phyloP scores from a whole-genome alignment of 306 rosid genomes.

The Cyamopsis tetragonoloba region DNA sequence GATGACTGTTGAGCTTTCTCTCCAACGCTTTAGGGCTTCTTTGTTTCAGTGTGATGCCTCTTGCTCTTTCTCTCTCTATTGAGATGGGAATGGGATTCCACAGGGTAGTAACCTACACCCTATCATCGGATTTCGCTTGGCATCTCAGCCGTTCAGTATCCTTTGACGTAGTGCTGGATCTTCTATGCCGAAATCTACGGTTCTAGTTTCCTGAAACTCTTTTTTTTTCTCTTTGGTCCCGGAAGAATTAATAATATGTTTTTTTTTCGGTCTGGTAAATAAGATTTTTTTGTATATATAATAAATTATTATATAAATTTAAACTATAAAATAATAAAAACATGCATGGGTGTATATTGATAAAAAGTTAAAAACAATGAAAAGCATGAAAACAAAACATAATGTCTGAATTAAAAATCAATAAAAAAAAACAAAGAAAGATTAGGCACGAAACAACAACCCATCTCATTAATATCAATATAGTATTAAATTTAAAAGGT shows the following conservation, averaged over 20 bases:
- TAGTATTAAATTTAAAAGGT: too few relatives aligned
- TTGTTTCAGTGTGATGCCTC: neutral
- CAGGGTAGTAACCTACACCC: neutral
- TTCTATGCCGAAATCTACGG: neutral
- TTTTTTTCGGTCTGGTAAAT: too few relatives aligned
- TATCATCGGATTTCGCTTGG: neutral
- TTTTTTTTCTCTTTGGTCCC: neutral
- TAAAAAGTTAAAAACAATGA: too few relatives aligned
- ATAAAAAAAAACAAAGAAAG: too few relatives aligned
- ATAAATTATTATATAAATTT: neutral
- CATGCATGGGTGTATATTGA: too few relatives aligned
- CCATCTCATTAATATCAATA: too few relatives aligned
- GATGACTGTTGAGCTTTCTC: conserved; percentile 21
- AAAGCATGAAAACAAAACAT: too few relatives aligned
- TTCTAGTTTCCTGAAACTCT: neutral
- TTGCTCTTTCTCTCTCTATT: neutral
- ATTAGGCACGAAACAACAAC: too few relatives aligned
- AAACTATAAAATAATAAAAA: too few relatives aligned
- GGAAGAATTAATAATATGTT: too few relatives aligned
- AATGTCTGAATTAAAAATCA: too few relatives aligned
- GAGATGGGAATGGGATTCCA: neutral
- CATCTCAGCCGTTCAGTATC: conserved; percentile 21
- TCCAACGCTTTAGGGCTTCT: conserved; percentile 20
- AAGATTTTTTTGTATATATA: too few relatives aligned
- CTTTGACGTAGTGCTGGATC: neutral